These are phyloP conservation scores for Chaetomiaceae sp. DNA, from an alignment of 2,329 filamentous ascomycete species.

Conservation along the genomic window DNA sequence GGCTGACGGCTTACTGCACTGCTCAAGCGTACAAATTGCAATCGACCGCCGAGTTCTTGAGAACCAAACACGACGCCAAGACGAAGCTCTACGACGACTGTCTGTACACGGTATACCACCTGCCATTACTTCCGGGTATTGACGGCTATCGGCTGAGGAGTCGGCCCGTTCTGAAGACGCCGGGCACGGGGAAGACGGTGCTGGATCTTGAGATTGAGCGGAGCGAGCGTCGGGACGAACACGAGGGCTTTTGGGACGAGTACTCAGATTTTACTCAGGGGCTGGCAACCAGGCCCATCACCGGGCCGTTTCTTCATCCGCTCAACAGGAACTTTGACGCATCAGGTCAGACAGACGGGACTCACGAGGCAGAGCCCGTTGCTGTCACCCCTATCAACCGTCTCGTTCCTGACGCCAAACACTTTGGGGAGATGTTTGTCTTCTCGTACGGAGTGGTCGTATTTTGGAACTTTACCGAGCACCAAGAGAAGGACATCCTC, in stretches of 20 bases:
- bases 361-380: conserved; percentile 6
- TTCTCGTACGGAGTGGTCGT: conserved; percentile 97
- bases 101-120: conserved; percentile 88
- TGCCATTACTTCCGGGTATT: conserved; percentile 76
- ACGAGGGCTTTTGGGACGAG: conserved; percentile 84
- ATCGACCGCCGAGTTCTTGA: conserved; percentile 80
- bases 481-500: conserved; percentile 92
- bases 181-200: conserved; percentile 80
- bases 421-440: conserved; percentile 92
- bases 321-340: conserved; percentile 22
- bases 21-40: conserved; percentile 89
- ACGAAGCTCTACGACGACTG: conserved; percentile 98
- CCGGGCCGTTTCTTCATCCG: conserved; percentile 23
- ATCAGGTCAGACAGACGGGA: conserved; percentile 23
- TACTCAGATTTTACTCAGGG: conserved; percentile 50
- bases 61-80: conserved; percentile 79
- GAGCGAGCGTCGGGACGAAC: conserved; percentile 81
- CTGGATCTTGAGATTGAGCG: conserved; percentile 94
- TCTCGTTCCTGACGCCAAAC: conserved; percentile 63
- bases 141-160: conserved; percentile 86
- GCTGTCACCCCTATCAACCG: conserved; percentile 42
- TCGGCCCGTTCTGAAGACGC: conserved; percentile 85
- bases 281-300: conserved; percentile 20
- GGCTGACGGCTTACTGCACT: conserved; percentile 93
- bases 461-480: conserved; percentile 97